phyloP scores from a whole-genome alignment of 176 grass and related monocot genomes.

The Aegilops sharonensis region DNA sequence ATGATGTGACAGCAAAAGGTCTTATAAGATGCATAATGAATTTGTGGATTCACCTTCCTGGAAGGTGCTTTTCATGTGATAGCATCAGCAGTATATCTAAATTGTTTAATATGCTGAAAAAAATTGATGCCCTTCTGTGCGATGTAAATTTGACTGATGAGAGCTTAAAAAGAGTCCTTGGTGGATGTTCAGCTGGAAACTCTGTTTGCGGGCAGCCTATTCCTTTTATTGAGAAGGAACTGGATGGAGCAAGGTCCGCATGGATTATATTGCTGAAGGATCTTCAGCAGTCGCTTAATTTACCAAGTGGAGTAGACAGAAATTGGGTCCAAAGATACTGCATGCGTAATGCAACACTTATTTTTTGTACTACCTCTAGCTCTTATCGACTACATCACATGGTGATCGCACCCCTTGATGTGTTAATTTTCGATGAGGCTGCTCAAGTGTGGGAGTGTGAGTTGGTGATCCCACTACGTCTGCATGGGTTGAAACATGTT shows the following conservation, averaged over 20 bases:
- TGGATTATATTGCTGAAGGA: constrained; percentile 40
- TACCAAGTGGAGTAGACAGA: constrained; percentile 26
- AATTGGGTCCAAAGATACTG: constrained; percentile 48
- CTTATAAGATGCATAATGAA: constrained; percentile 45
- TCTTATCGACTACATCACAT: constrained; percentile 60
- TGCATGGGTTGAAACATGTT: constrained; percentile 54
- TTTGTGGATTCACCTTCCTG: constrained; percentile 55
- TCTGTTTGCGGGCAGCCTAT: background rate
- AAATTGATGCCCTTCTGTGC: constrained; percentile 20
- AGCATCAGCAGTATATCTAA: constrained; percentile 27
- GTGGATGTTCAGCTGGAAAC: background rate
- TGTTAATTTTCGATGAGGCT: constrained; percentile 74
- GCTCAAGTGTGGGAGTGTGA: constrained; percentile 74
- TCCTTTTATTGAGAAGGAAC: constrained; percentile 15
- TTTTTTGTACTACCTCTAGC: constrained; percentile 73
- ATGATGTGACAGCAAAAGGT: constrained; percentile 6
- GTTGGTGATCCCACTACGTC: constrained; percentile 53
- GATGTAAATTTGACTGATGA: constrained; percentile 36
- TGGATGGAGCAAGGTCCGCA: constrained; percentile 32
- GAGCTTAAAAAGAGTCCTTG: constrained; percentile 38
- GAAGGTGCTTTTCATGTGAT: constrained; percentile 25
- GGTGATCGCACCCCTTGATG: constrained; percentile 39
- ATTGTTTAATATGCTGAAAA: constrained; percentile 36
- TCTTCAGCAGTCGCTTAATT: constrained; percentile 32
- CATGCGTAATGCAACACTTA: constrained; percentile 52